Evolutionary conservation across 2,329 filamentous ascomycete species (phyloP).

Genomic region (Ophiostoma himal-ulmi): DNA sequence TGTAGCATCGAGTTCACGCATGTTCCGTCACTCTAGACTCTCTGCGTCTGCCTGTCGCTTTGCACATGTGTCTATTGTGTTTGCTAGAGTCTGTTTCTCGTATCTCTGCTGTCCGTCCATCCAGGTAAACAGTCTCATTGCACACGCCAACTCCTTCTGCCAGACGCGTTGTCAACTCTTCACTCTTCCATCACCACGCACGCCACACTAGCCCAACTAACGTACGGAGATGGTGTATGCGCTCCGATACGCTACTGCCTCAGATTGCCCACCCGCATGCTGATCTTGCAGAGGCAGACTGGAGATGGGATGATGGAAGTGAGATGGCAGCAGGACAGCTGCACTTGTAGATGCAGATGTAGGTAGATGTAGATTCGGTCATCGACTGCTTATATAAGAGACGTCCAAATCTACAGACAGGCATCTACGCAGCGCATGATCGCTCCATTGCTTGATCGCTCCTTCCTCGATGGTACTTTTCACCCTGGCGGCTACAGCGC

Average conservation of each 20-base stretch:
- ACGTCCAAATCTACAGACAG: too few species aligned
- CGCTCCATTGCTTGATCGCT: not conserved
- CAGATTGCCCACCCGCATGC: constrained; percentile 17
- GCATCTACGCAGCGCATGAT: not conserved
- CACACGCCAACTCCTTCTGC: too few species aligned
- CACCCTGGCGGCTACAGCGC: constrained; percentile 21
- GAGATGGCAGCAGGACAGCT: not conserved
- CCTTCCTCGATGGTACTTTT: constrained; percentile 9
- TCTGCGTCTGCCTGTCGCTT: too few species aligned
- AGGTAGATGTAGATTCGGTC: not conserved
- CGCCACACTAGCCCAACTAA: constrained; percentile 13
- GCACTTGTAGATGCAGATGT: not conserved
- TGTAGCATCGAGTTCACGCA: not conserved
- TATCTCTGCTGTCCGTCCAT: not conserved
- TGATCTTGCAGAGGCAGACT: constrained; percentile 1
- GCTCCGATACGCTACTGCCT: constrained; percentile 24
- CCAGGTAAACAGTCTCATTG: too few species aligned
- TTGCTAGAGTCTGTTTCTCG: not conserved
- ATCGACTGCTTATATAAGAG: not conserved
- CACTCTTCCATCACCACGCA: not conserved
- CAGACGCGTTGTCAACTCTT: too few species aligned
- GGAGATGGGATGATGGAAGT: too few species aligned
- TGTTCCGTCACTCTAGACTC: too few species aligned
- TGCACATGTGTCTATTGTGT: too few species aligned
- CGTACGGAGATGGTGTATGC: constrained; percentile 23